Percentiles rank a stretch among this genome's conserved stretches.
Conservation (phyloP, 129 eudicot species). For the Deinandra increscens region DNA sequence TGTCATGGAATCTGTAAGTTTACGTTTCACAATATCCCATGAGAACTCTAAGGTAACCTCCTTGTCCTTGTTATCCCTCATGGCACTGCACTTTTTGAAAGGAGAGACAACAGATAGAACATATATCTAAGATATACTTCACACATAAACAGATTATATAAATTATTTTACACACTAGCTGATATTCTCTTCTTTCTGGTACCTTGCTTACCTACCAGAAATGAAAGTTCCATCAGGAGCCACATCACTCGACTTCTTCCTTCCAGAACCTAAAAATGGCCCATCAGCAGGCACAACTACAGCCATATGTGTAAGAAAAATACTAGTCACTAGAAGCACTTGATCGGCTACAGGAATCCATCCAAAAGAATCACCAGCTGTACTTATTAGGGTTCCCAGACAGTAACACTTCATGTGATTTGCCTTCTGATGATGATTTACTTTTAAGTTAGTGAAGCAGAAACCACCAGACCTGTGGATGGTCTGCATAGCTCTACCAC, state of each 20-base stretch:
- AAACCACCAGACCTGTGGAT: constrained; percentile 38
- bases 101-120: neutral
- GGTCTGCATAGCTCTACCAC: constrained; percentile 34
- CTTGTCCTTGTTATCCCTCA: constrained; percentile 39
- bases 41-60: constrained; percentile 47
- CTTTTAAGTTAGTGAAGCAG: constrained; percentile 27
- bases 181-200: constrained; percentile 29
- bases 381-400: constrained; percentile 47
- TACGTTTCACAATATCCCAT: constrained; percentile 73
- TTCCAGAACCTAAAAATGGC: constrained; percentile 39
- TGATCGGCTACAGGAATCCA: constrained; percentile 77
- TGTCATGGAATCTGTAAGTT: constrained; percentile 57
- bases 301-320: constrained; percentile 79
- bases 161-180: constrained; percentile 17
- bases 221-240: constrained; percentile 46
- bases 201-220: constrained; percentile 97
- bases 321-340: constrained; percentile 71
- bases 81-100: constrained; percentile 47
- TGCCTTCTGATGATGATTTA: constrained; percentile 23
- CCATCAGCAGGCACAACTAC: constrained; percentile 68
- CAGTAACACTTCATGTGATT: constrained; percentile 44
- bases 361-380: constrained; percentile 47
- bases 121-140: constrained; percentile 1
- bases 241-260: constrained; percentile 36
- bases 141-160: neutral